Conservation (phyloP, 73 alveolate genomes). For the Paramecium caudatum region DNA sequence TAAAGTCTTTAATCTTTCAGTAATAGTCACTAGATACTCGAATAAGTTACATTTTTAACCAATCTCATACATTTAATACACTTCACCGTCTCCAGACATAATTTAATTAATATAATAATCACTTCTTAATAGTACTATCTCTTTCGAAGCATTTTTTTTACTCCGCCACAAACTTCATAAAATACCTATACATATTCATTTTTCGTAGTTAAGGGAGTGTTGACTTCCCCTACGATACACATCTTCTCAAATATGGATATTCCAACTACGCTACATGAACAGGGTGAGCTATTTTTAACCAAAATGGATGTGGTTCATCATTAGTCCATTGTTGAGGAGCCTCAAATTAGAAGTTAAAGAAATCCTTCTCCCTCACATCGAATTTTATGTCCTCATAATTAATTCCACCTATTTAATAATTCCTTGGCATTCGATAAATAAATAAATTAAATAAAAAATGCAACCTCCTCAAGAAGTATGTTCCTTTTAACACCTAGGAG, state of each 20-base stretch:
- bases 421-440: constrained; percentile 1
- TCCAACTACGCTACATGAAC: neutral
- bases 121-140: neutral
- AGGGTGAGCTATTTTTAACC: constrained; percentile 17
- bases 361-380: neutral
- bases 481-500: neutral
- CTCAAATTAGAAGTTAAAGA: constrained; percentile 1
- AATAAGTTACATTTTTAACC: too few species aligned
- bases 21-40: too few species aligned
- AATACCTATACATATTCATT: neutral
- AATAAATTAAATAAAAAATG: constrained; percentile 44
- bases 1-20: too few species aligned
- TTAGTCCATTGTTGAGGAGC: neutral
- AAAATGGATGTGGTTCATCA: neutral
- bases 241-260: constrained; percentile 14
- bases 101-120: too few species aligned
- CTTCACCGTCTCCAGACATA: too few species aligned
- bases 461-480: constrained; percentile 52
- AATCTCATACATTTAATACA: too few species aligned
- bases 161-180: neutral
- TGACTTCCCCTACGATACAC: neutral
- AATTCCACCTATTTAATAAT: neutral
- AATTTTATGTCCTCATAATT: constrained; percentile 32
- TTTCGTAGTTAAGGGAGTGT: neutral
- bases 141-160: neutral